A percentile compares a stretch with the other conserved stretches of the same genome.
These are phyloP conservation scores for Solanum chilense DNA, from an alignment of 257 asterid species.

Conservation along the genomic window DNA sequence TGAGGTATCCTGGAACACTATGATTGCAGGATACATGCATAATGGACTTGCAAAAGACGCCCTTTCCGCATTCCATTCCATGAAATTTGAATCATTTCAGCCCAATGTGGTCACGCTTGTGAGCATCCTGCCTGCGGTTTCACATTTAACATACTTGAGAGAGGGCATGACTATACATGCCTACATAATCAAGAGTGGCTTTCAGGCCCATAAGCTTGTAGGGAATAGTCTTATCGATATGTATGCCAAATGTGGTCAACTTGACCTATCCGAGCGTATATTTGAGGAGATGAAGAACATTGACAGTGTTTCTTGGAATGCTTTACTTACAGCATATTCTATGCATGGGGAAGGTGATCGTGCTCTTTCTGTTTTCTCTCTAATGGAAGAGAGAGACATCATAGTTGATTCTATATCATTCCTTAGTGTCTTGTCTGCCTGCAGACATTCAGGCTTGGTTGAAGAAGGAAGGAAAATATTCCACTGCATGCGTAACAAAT, in stretches of 20 bases:
- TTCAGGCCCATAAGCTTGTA: not conserved
- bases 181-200: slow-evolving; percentile 1
- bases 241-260: slow-evolving; percentile 19
- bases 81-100: not conserved
- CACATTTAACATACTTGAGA: not conserved
- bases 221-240: slow-evolving; percentile 8
- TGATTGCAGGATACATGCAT: slow-evolving; percentile 28
- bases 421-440: slow-evolving; percentile 10
- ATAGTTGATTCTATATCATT: slow-evolving; percentile 3
- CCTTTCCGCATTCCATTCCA: not conserved
- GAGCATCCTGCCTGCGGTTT: slow-evolving; percentile 1
- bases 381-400: slow-evolving; percentile 1
- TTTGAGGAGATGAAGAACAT: slow-evolving; percentile 5
- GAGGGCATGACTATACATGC: not conserved
- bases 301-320: slow-evolving; percentile 16
- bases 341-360: slow-evolving; percentile 8
- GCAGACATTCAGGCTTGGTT: slow-evolving; percentile 15
- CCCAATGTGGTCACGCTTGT: not conserved
- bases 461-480: slow-evolving; percentile 6
- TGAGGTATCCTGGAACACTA: slow-evolving; percentile 28
- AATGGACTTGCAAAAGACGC: slow-evolving; percentile 21
- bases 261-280: not conserved
- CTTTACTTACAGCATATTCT: slow-evolving; percentile 17
- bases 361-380: slow-evolving; percentile 7
- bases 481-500: slow-evolving; percentile 1